These are phyloP conservation scores for Westerdykella sp. DNA, from an alignment of 2,329 filamentous ascomycete genomes.

Conservation along the genomic window DNA sequence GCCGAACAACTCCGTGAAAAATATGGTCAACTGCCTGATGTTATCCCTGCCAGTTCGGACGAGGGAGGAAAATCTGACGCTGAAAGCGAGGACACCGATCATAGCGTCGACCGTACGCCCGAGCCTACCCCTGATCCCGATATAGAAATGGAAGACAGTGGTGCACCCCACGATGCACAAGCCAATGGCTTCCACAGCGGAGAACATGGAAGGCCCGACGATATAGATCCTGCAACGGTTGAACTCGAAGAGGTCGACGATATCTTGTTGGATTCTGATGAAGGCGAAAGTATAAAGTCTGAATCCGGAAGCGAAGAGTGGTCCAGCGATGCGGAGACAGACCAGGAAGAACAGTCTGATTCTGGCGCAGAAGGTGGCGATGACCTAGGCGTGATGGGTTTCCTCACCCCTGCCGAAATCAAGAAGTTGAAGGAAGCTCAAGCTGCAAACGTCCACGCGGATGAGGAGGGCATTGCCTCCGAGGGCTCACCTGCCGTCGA, in stretches of 20 bases:
- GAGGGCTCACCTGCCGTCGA: conserved; percentile 12
- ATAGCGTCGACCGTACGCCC: conserved; percentile 20
- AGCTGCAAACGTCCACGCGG: conserved; percentile 11
- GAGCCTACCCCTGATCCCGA: conserved; percentile 28
- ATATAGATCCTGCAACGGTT: conserved; percentile 32
- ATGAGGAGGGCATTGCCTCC: conserved; percentile 15
- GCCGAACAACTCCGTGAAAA: conserved; percentile 64
- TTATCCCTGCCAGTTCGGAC: conserved; percentile 31
- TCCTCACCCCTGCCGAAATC: conserved; percentile 28
- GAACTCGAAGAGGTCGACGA: conserved; percentile 39
- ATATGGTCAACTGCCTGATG: conserved; percentile 58
- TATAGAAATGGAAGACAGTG: conserved; percentile 18
- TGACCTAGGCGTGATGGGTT: conserved; percentile 30
- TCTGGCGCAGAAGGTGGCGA: conserved; percentile 36
- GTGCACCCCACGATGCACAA: conserved; percentile 7
- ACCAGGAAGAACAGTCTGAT: conserved; percentile 18
- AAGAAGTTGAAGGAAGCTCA: conserved; percentile 29
- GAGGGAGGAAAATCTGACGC: conserved; percentile 25
- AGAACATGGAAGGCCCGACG: conserved; percentile 13
- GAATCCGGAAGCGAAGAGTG: conserved; percentile 33
- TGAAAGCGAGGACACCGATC: conserved; percentile 18
- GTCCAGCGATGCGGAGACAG: conserved; percentile 29
- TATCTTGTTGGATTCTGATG: conserved; percentile 34
- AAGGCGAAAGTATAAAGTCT: conserved; percentile 19
- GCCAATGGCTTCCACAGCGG: conserved; percentile 21